Conservation (phyloP, 2,329 filamentous ascomycete species). For the Cercospora zeina region DNA sequence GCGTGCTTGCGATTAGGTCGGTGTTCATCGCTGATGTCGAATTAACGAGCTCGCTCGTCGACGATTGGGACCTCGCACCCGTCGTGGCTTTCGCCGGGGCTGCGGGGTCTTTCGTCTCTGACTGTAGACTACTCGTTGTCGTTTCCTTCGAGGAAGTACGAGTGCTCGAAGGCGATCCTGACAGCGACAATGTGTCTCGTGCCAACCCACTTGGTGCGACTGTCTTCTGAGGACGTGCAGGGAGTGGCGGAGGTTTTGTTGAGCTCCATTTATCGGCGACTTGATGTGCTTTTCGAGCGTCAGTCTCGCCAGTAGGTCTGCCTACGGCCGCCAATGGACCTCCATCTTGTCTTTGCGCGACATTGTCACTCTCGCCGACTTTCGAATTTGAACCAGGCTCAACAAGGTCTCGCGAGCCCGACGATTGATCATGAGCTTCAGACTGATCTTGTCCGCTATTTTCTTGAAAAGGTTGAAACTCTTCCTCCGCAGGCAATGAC, state of each 20-base stretch:
- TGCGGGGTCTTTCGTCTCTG: not conserved
- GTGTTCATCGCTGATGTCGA: not conserved
- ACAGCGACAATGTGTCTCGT: not conserved
- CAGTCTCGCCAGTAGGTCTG: not conserved
- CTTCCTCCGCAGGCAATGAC: conserved; percentile 17
- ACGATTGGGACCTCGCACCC: not conserved
- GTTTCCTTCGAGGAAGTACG: not conserved
- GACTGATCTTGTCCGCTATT: conserved; percentile 21
- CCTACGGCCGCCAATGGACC: not conserved
- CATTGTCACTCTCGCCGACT: not conserved
- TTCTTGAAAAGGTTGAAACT: conserved; percentile 30
- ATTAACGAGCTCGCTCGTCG: not conserved
- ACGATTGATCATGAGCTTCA: not conserved
- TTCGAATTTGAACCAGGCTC: not conserved
- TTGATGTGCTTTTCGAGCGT: not conserved
- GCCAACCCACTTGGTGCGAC: not conserved
- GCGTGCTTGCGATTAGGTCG: not conserved
- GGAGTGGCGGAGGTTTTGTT: conserved; percentile 11
- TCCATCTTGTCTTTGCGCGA: not conserved
- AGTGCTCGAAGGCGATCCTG: not conserved
- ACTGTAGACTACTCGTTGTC: not conserved
- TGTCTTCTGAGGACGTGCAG: not conserved
- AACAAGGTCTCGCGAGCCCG: not conserved
- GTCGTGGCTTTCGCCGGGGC: not conserved
- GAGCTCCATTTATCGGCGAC: not conserved